Base-by-base conservation (phyloP, 305 asterid genomes). In the Fraxinus platypoda region DNA sequence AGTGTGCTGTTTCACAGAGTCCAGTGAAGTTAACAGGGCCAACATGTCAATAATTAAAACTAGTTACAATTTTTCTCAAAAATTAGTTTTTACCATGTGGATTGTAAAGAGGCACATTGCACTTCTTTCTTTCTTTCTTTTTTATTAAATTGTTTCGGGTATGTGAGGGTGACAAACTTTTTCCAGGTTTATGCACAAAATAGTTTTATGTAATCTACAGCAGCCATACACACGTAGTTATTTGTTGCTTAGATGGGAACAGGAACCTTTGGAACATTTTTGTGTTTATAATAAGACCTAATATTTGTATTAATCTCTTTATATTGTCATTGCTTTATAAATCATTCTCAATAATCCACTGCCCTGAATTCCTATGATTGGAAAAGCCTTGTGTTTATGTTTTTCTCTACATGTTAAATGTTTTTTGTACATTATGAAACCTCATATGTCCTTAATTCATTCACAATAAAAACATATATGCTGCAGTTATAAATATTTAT, bases 361-460 rank as follows among this genome's bases (percentile, higher is more conserved):
- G 75, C 28, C n/a, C 70, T 43, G 52, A 21, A 34, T 52, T 49
- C 59, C 74, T 19, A 12, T 78, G 34, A 19, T 62, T 38, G 43
- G 73, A 68, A 75, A 54, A 38, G 35, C 72, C 35, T 33, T 1
- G 8, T 35, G 3, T 23, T 43, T 41, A 38, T 80, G 52, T 72
- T 54, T 75, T 72, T 57, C 52, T 12, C 2, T 26, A 13, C 75
- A 70, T 70, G 75, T 13, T 70, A 15, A 15, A 70, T 70, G 23
- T 4, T 64, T 26, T 34, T 33, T 31, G 28, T 17, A 54, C 34
- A 35, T 76, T 25, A 31, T 35, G 52, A 0, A 12, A 52, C 31
- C 70, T 11, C 59, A 12, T 54, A 37, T 73, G 31, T 74, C 71
- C 54, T 81, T 83, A 3, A 38, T 80, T 76, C 46, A 79, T 80